Percentiles rank a stretch among this genome's conserved stretches.
phyloP scores from a whole-genome alignment of 208 protist species.

The Leishmania arabica region DNA sequence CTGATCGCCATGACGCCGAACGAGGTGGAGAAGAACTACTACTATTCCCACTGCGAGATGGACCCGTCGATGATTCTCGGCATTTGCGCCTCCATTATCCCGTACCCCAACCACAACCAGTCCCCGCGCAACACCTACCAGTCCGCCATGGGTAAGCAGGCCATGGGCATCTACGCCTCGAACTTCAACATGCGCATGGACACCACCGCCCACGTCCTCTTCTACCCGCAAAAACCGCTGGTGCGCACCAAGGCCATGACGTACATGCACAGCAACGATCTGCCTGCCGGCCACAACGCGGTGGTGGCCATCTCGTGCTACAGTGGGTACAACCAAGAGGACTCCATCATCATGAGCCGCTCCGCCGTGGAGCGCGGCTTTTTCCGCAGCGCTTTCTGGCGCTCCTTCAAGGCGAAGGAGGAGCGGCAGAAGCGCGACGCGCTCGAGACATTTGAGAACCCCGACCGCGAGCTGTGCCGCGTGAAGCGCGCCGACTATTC shows the following conservation, averaged over 20 bases:
- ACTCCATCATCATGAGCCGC: constrained; percentile 99
- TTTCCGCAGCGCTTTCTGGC: constrained; percentile 96
- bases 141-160: constrained; percentile 99
- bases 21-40: constrained; percentile 73
- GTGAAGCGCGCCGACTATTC: constrained; percentile 93
- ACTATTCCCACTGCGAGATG: constrained; percentile 93
- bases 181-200: constrained; percentile 98
- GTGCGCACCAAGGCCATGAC: constrained; percentile 97
- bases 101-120: constrained; percentile 99
- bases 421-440: constrained; percentile 67
- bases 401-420: constrained; percentile 81
- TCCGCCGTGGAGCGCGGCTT: constrained; percentile 97
- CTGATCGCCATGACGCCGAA: constrained; percentile 93
- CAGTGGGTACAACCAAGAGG: constrained; percentile 99
- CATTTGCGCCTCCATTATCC: constrained; percentile 96
- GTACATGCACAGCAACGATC: constrained; percentile 93
- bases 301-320: constrained; percentile 99
- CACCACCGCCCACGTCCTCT: constrained; percentile 97
- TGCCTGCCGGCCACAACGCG: constrained; percentile 99
- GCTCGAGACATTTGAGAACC: constrained; percentile 94
- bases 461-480: constrained; percentile 80
- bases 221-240: constrained; percentile 98
- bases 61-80: constrained; percentile 90
- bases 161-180: constrained; percentile 96
- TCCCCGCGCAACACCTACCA: constrained; percentile 99